Percentiles rank a stretch among this genome's conserved stretches.
phyloP scores from a whole-genome alignment of 2,329 filamentous ascomycete genomes.

The Alternaria infectoria region DNA sequence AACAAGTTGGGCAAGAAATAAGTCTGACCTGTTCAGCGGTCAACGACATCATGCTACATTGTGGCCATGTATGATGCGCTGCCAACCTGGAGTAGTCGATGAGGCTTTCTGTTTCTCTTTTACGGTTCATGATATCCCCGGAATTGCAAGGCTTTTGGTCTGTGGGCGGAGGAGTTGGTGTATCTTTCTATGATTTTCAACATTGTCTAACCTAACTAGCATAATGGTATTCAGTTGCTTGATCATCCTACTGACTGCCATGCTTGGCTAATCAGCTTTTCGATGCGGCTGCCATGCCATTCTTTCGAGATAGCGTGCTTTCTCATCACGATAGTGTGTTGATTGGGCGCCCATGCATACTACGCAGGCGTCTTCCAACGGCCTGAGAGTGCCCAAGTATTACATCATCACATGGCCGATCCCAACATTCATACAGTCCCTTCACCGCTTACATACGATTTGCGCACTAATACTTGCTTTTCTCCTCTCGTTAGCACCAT shows the following conservation, averaged over 20 bases:
- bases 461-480: not conserved
- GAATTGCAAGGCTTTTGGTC: constrained; percentile 8
- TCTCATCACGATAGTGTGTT: not conserved
- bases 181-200: not conserved
- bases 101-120: constrained; percentile 9
- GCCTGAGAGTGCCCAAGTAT: not conserved
- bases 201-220: not conserved
- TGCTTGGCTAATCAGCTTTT: not conserved
- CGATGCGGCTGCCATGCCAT: not conserved
- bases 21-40: not conserved
- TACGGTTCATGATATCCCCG: constrained; percentile 23
- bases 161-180: constrained; percentile 9
- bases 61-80: not conserved
- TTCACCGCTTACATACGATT: not conserved
- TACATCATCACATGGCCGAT: not conserved
- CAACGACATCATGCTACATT: not conserved
- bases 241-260: not conserved
- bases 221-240: not conserved
- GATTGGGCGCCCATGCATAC: not conserved
- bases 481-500: not conserved
- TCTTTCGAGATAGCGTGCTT: not conserved
- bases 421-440: not conserved
- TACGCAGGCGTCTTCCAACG: not conserved
- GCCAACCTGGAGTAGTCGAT: not conserved
- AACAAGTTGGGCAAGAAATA: constrained; percentile 52